Evolutionary conservation across 345 rosid species (phyloP).

Genomic region (Kandelia obovata): DNA sequence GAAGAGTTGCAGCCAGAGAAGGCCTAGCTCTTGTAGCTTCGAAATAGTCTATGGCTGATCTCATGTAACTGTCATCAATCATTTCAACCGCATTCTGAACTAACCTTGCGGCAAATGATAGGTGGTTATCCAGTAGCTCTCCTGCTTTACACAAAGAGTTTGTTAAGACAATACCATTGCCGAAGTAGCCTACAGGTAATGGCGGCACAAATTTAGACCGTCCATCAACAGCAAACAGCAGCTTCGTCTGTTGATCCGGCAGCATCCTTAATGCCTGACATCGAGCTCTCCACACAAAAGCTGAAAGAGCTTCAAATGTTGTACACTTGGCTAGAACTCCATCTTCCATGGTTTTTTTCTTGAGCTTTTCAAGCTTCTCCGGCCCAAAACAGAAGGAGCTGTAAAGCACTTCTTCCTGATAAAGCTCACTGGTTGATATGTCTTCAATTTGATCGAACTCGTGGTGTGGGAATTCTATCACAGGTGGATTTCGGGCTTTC

Average conservation of each 20-base stretch:
- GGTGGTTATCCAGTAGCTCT: conserved; percentile 54
- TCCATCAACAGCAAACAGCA: conserved; percentile 85
- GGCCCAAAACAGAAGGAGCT: conserved; percentile 70
- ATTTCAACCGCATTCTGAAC: conserved; percentile 68
- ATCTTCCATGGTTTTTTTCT: conserved; percentile 49
- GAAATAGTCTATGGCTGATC: conserved; percentile 91
- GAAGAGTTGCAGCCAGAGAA: conserved; percentile 70
- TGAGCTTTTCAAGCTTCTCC: conserved; percentile 62
- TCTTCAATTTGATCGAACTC: conserved; percentile 32
- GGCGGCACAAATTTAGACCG: conserved; percentile 72
- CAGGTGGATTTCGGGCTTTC: conserved; percentile 28
- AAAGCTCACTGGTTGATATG: conserved; percentile 34
- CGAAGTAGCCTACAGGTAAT: conserved; percentile 80
- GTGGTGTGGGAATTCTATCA: conserved; percentile 18
- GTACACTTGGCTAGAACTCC: conserved; percentile 54
- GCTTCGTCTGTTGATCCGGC: conserved; percentile 67
- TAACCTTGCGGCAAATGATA: conserved; percentile 54
- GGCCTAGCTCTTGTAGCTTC: conserved; percentile 83
- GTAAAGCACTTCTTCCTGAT: conserved; percentile 50
- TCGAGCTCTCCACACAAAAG: conserved; percentile 80
- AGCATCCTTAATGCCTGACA: conserved; percentile 63
- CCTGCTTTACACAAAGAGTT: conserved; percentile 65
- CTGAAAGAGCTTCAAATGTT: conserved; percentile 76
- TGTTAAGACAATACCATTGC: conserved; percentile 83
- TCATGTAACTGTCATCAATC: conserved; percentile 81